A percentile compares a stretch with the other conserved stretches of the same genome.
phyloP scores from a whole-genome alignment of 2,329 filamentous ascomycete genomes.

The Diaporthe helianthi region DNA sequence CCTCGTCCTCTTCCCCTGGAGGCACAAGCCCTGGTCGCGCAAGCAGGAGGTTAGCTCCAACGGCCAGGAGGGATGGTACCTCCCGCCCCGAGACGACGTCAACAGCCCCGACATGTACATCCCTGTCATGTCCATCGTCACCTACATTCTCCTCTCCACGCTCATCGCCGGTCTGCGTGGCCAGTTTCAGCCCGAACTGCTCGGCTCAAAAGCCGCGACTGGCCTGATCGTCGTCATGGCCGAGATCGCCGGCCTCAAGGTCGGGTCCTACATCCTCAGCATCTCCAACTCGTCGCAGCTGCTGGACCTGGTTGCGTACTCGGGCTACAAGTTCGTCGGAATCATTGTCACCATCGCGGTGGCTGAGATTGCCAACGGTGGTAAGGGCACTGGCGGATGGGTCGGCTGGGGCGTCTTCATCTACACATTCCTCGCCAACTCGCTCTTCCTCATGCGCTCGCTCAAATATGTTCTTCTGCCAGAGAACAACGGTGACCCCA shows the following conservation, averaged over 20 bases:
- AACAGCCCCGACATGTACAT: slow-evolving; percentile 99
- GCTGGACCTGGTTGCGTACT: slow-evolving; percentile 93
- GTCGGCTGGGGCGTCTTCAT: slow-evolving; percentile 86
- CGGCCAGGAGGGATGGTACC: slow-evolving; percentile 77
- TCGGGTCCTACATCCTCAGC: slow-evolving; percentile 90
- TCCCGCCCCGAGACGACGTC: slow-evolving; percentile 91
- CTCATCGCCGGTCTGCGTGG: slow-evolving; percentile 88
- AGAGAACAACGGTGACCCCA: slow-evolving; percentile 72
- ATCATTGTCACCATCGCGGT: slow-evolving; percentile 88
- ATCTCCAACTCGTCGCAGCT: slow-evolving; percentile 95
- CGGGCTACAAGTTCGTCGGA: slow-evolving; percentile 97
- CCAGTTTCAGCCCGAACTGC: slow-evolving; percentile 90
- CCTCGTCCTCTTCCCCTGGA: slow-evolving; percentile 95
- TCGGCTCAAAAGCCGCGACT: slow-evolving; percentile 87
- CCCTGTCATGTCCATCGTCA: slow-evolving; percentile 95
- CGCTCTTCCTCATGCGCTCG: slow-evolving; percentile 92
- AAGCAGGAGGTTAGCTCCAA: slow-evolving; percentile 78
- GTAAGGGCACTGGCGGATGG: slow-evolving; percentile 85
- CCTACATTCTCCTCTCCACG: slow-evolving; percentile 93
- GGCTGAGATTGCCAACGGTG: slow-evolving; percentile 78
- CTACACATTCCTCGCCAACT: slow-evolving; percentile 93
- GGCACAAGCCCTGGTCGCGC: slow-evolving; percentile 96
- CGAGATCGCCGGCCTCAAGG: slow-evolving; percentile 88
- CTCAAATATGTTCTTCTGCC: slow-evolving; percentile 95
- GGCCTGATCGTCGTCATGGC: slow-evolving; percentile 83